phyloP scores from a whole-genome alignment of 352 stramenopile genomes.

The Pythium apleroticum region DNA sequence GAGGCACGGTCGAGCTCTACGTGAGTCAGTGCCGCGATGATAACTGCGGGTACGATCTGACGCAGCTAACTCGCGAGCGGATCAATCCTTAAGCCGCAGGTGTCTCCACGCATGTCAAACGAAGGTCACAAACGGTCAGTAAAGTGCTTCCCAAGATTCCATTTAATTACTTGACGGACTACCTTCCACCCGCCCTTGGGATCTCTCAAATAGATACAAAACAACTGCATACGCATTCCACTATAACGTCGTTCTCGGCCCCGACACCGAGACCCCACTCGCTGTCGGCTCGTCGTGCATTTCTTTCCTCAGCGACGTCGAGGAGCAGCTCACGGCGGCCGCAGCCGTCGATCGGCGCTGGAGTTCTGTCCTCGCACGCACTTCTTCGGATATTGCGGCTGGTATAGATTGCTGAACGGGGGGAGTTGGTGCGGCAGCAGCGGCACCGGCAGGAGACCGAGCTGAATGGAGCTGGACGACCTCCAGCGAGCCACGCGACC shows the following conservation, averaged over 20 bases:
- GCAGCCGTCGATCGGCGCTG: slow-evolving; percentile 10
- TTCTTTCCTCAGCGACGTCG: background rate
- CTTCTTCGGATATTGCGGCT: slow-evolving; percentile 4
- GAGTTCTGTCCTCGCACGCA: slow-evolving; percentile 7
- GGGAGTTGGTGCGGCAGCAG: background rate
- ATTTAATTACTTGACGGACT: background rate
- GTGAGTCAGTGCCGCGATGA: slow-evolving; percentile 56
- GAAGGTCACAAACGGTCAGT: no score
- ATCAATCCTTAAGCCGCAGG: background rate
- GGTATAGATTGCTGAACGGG: background rate
- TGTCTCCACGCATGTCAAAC: no score
- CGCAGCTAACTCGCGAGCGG: slow-evolving; percentile 12
- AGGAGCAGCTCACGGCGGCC: slow-evolving; percentile 5
- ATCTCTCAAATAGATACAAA: slow-evolving; percentile 3
- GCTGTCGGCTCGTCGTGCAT: background rate
- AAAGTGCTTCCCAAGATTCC: background rate
- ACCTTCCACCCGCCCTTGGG: background rate
- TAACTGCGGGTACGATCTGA: slow-evolving; percentile 28
- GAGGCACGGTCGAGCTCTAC: slow-evolving; percentile 55
- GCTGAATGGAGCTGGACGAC: slow-evolving; percentile 35
- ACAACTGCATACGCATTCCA: background rate
- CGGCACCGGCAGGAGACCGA: background rate
- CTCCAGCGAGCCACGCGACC: slow-evolving; percentile 25
- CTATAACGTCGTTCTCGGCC: background rate
- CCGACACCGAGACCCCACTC: background rate